These are phyloP conservation scores for Diaporthe ilicicola DNA, from an alignment of 2,329 filamentous ascomycete genomes.

Conservation along the genomic window DNA sequence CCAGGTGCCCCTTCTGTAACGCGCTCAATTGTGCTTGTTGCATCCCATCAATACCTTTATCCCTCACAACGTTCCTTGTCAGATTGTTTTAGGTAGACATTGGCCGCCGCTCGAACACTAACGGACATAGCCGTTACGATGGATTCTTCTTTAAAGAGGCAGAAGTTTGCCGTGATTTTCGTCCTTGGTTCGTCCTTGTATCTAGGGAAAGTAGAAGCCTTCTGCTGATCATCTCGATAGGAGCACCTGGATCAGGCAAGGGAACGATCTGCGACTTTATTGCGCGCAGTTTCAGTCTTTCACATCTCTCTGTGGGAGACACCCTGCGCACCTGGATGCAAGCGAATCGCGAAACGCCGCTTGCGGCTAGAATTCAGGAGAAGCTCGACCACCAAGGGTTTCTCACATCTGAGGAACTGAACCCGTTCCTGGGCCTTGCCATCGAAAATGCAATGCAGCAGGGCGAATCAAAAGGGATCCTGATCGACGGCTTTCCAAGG, in stretches of 20 bases:
- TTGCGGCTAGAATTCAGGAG: conserved; percentile 19
- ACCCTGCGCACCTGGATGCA: conserved; percentile 12
- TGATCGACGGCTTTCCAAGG: conserved; percentile 21
- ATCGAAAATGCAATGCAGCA: conserved; percentile 12
- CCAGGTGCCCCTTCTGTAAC: too few species aligned
- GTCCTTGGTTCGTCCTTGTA: neutral
- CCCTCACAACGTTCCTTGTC: too few species aligned
- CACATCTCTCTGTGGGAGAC: conserved; percentile 1
- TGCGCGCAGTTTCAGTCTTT: neutral
- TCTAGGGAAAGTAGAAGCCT: neutral
- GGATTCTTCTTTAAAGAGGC: neutral
- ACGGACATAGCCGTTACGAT: too few species aligned
- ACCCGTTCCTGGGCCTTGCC: conserved; percentile 9
- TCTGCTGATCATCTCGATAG: neutral
- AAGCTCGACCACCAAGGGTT: conserved; percentile 24
- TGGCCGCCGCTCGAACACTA: too few species aligned
- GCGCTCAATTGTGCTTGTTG: too few species aligned
- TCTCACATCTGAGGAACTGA: conserved; percentile 14
- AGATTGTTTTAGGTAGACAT: too few species aligned
- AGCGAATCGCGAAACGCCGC: neutral
- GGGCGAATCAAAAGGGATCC: neutral
- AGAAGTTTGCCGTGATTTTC: conserved; percentile 5
- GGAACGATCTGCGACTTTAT: conserved; percentile 10
- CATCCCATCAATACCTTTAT: too few species aligned
- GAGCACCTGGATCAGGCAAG: conserved; percentile 10